Evolutionary conservation across 2,329 filamentous ascomycete genomes (phyloP).

Genomic region (Trichoderma asperellum): DNA sequence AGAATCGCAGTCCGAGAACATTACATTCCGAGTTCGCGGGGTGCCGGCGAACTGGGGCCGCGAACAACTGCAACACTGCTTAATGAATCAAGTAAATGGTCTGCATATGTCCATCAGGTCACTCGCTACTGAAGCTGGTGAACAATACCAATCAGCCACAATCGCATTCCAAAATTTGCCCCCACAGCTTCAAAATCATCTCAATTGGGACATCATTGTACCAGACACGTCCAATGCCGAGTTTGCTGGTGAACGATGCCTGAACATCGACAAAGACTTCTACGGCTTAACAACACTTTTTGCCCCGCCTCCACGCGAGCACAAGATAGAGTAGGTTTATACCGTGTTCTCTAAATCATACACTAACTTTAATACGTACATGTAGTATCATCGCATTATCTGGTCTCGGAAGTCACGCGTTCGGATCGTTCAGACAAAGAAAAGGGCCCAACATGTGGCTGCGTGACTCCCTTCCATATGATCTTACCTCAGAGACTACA

Average conservation of each 20-base stretch:
- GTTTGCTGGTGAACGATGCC: not conserved
- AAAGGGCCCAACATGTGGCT: slow-evolving; percentile 39
- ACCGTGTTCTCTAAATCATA: not conserved
- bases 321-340: slow-evolving; percentile 24
- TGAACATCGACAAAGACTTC: slow-evolving; percentile 15
- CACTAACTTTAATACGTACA: not conserved
- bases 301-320: not conserved
- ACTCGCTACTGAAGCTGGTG: not conserved
- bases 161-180: not conserved
- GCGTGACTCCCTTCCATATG: slow-evolving; percentile 35
- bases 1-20: not conserved
- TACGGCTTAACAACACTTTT: slow-evolving; percentile 26
- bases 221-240: not conserved
- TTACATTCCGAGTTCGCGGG: not conserved
- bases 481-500: slow-evolving; percentile 29
- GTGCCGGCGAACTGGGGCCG: not conserved
- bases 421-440: slow-evolving; percentile 39
- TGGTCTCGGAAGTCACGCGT: slow-evolving; percentile 39
- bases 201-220: not conserved
- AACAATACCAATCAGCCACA: not conserved
- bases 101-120: not conserved
- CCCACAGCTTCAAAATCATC: not conserved
- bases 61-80: not conserved
- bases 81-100: not conserved
- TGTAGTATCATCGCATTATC: slow-evolving; percentile 28